These are phyloP conservation scores for Apophysomyces elegans DNA, from an alignment of 371 early-diverging fungal species.

Conservation along the genomic window DNA sequence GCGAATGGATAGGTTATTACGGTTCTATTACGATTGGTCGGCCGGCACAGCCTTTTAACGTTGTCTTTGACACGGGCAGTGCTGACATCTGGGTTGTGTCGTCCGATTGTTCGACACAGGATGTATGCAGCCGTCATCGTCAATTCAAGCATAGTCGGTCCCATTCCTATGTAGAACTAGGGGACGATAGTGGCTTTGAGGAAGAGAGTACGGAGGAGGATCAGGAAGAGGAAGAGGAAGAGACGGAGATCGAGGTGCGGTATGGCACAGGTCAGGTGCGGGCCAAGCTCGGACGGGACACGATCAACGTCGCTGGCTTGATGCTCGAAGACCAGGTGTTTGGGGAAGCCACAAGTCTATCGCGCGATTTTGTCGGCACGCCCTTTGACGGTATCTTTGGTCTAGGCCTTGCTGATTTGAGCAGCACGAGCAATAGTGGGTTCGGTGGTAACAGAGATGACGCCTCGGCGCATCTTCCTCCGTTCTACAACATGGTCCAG, in stretches of 20 bases:
- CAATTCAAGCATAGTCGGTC: slow-evolving; percentile 24
- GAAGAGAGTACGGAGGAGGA: slow-evolving; percentile 8
- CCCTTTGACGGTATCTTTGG: slow-evolving; percentile 77
- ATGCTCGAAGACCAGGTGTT: slow-evolving; percentile 49
- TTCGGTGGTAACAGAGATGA: slow-evolving; percentile 28
- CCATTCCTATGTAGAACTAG: slow-evolving; percentile 11
- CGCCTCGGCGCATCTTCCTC: slow-evolving; percentile 50
- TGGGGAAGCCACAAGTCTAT: slow-evolving; percentile 58
- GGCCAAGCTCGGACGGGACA: slow-evolving; percentile 55
- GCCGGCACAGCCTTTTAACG: slow-evolving; percentile 68
- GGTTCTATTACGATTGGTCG: slow-evolving; percentile 67
- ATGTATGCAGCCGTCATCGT: slow-evolving; percentile 39
- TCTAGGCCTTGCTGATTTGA: slow-evolving; percentile 61
- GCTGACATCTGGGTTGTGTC: slow-evolving; percentile 91
- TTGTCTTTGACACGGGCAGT: slow-evolving; percentile 82
- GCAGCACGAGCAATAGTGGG: slow-evolving; percentile 29
- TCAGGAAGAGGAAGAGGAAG: slow-evolving; percentile 14
- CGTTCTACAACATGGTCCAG: slow-evolving; percentile 73
- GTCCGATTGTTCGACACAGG: slow-evolving; percentile 80
- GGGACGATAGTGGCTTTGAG: slow-evolving; percentile 5
- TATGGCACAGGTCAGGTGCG: slow-evolving; percentile 71
- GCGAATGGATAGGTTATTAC: slow-evolving; percentile 52
- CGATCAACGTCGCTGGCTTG: slow-evolving; percentile 53
- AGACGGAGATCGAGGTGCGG: slow-evolving; percentile 47
- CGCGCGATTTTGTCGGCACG: slow-evolving; percentile 58